Base-by-base conservation (phyloP, 78 protist genomes). In the Cyanophora paradoxa region DNA sequence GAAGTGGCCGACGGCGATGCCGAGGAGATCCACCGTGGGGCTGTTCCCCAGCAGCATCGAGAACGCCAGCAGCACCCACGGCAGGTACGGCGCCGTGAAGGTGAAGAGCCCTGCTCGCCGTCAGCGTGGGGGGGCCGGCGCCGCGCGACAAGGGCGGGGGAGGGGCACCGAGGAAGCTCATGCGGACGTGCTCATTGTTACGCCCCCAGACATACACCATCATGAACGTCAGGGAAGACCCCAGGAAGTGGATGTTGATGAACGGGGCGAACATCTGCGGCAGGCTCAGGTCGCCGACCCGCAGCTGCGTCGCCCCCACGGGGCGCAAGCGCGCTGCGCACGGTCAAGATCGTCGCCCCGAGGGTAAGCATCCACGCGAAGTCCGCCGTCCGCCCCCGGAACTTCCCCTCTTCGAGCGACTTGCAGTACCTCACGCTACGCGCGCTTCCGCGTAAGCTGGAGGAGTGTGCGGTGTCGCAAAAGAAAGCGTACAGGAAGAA, bases 181-280 rank as follows among this genome's bases (percentile, higher is more conserved):
- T 74, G 37, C 63, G 83, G 34, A 64, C 11, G 56, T 4, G 20
- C n/a, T 52, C 61, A n/a, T 54, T 48, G 31, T 41, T 26, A 2
- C 83, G 78, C 6, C 64, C 72, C 90, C 90, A 85, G 28, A 85
- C 80, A 40, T 85, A 85, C 16, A 80, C 83, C 74, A 85, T 79
- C 90, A 76, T 74, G 46, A 69, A 76, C 1, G 85, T 70, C 22
- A 85, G 81, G 20, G 82, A 62, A n/a, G 50, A 62, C 36, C 90
- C 90, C n/a, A 85, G 77, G 34, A 79, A 85, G 1, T 28, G 56
- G 28, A 77, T 34, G 24, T 39, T 39, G 36, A 57, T 33, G 40
- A 74, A 72, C n/a, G 77, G 84, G 28, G 83, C 76, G 20, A 54
- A 4, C 33, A 64, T 13, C 42, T 20, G 8, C 58, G 59, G 6